Percentiles rank a stretch among this genome's conserved stretches.
These are phyloP conservation scores for Phytophthora hybrid DNA, from an alignment of 352 stramenopile species.

Conservation along the genomic window DNA sequence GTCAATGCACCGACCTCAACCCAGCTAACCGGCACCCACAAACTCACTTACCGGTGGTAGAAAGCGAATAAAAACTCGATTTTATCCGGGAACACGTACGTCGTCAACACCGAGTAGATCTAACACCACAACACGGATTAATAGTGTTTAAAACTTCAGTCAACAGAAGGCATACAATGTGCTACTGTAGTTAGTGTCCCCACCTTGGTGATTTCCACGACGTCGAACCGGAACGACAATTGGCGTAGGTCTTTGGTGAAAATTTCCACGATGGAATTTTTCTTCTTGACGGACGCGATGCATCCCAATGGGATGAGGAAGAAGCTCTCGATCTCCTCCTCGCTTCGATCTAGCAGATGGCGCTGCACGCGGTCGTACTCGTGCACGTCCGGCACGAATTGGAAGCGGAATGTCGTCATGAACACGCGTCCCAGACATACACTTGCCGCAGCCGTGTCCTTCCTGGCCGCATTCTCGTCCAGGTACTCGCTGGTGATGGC, in stretches of 20 bases:
- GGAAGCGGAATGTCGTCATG: slow-evolving; percentile 89
- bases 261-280: slow-evolving; percentile 80
- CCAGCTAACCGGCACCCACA: neutral
- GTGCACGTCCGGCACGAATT: slow-evolving; percentile 75
- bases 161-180: no score
- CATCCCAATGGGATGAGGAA: slow-evolving; percentile 79
- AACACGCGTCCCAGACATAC: slow-evolving; percentile 76
- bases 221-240: slow-evolving; percentile 80
- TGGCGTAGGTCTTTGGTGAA: slow-evolving; percentile 82
- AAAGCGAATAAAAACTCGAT: slow-evolving; percentile 89
- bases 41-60: slow-evolving; percentile 61
- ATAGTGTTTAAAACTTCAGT: neutral
- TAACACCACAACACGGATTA: slow-evolving; percentile 10
- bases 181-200: no score
- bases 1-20: neutral
- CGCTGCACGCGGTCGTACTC: slow-evolving; percentile 59
- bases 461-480: slow-evolving; percentile 63
- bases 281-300: slow-evolving; percentile 84
- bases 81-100: slow-evolving; percentile 87
- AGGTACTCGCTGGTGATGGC: slow-evolving; percentile 82
- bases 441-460: slow-evolving; percentile 64
- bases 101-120: slow-evolving; percentile 82
- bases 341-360: slow-evolving; percentile 63
- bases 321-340: slow-evolving; percentile 80
- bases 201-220: slow-evolving; percentile 71